phyloP scores from a whole-genome alignment of 2,329 filamentous ascomycete genomes.

The Talaromyces islandicus region DNA sequence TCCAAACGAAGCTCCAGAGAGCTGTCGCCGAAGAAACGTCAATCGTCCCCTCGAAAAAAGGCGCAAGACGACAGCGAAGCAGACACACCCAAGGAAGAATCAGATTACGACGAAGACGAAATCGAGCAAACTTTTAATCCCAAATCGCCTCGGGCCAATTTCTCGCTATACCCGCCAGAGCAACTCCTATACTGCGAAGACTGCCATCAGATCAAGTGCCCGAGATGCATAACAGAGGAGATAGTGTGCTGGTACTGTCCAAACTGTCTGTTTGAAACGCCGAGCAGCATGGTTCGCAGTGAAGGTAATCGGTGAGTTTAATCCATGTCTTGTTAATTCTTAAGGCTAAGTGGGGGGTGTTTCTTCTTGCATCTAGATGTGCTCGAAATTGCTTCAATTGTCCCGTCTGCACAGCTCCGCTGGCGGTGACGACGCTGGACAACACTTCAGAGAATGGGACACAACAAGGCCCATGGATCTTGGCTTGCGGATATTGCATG shows the following conservation, averaged over 20 bases:
- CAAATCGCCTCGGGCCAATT: slow-evolving; percentile 75
- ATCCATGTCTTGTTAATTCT: not conserved
- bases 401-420: slow-evolving; percentile 75
- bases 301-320: slow-evolving; percentile 74
- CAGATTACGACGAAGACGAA: slow-evolving; percentile 55
- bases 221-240: slow-evolving; percentile 85
- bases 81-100: slow-evolving; percentile 27
- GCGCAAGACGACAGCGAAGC: slow-evolving; percentile 15
- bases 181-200: slow-evolving; percentile 95
- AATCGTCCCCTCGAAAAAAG: slow-evolving; percentile 15
- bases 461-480: slow-evolving; percentile 60
- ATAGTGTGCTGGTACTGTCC: slow-evolving; percentile 94
- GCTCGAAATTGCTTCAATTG: slow-evolving; percentile 95
- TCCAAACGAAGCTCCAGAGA: slow-evolving; percentile 31
- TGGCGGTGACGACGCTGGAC: slow-evolving; percentile 68
- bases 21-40: slow-evolving; percentile 26
- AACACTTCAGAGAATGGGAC: slow-evolving; percentile 38
- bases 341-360: slow-evolving; percentile 14
- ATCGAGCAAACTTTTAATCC: slow-evolving; percentile 69
- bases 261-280: slow-evolving; percentile 91
- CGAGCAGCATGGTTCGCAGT: slow-evolving; percentile 82
- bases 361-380: slow-evolving; percentile 56
- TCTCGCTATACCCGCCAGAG: slow-evolving; percentile 87
- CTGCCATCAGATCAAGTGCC: slow-evolving; percentile 92
- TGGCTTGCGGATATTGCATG: slow-evolving; percentile 84